Base-by-base conservation (phyloP, 192 early-diverging fungal species). In the Coemansia sp. region DNA sequence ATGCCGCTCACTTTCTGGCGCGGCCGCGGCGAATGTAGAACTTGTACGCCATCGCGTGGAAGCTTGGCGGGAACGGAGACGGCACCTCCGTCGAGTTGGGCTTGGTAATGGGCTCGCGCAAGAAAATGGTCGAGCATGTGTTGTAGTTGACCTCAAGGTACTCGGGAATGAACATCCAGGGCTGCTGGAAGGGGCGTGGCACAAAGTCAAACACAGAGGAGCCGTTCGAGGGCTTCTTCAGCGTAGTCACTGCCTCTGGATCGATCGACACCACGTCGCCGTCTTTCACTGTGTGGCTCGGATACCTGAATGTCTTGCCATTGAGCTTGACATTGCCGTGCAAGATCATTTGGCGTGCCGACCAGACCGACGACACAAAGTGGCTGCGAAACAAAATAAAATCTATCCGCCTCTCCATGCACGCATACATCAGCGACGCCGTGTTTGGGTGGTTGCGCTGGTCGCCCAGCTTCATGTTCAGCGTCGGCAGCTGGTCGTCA, bases 111-210 rank as follows among this genome's bases (percentile, higher is more conserved):
- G 97, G 97, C 23, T 89, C 80, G 57, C 95, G 89, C 48, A 98
- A 76, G 68, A 94, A 94, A 48, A 94, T 87, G 1, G 86, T 83
- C 28, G 90, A 91, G 87, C 94, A 95, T 6, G 90, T 94, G 72
- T 90, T 89, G 83, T 95, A 98, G 83, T 94, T 90, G 52, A 98
- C 95, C 82, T 98, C 97, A 23, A 98, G 88, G 74, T 98, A 98
- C 53, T 93, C 87, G 7, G 97, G 97, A 17, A 95, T 85, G 71
- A 96, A 98, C 87, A 98, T 89, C 85, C 90, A 95, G 10, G 97
- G 94, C 69, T 92, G 89, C 73, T 88, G 86, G 72, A 90, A 98
- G 14, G 86, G 85, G 28, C 74, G 84, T 11, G 88, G 84, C n/a
- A 68, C 75, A 67, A 90, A 91, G 15, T 78, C 78, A 23, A 90